These are phyloP conservation scores for Fusarium robinianum DNA, from an alignment of 2,329 filamentous ascomycete species.

Conservation along the genomic window DNA sequence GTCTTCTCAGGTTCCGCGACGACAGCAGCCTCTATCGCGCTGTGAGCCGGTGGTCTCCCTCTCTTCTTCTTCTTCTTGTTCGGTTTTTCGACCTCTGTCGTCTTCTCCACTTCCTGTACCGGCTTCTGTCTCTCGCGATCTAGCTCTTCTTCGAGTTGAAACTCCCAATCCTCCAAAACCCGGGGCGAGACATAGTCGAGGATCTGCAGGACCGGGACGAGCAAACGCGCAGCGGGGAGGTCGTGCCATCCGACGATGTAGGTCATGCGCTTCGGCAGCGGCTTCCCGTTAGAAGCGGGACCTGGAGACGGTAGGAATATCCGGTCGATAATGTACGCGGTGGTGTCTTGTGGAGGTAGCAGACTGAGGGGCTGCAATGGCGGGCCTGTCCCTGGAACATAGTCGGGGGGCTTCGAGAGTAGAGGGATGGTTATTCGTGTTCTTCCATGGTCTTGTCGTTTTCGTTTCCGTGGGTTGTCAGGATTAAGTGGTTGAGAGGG, in stretches of 20 bases:
- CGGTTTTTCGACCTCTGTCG: too few relatives aligned
- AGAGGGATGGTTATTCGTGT: slow-evolving; percentile 28
- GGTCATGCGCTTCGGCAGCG: slow-evolving; percentile 50
- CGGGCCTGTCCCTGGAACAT: slow-evolving; percentile 54
- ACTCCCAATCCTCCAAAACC: slow-evolving; percentile 62
- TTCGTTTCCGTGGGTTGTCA: slow-evolving; percentile 16
- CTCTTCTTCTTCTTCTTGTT: slow-evolving; percentile 24
- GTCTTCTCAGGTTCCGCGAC: slow-evolving; percentile 36
- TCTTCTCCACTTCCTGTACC: slow-evolving; percentile 33
- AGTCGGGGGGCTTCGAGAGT: slow-evolving; percentile 36
- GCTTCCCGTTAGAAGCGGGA: slow-evolving; percentile 41
- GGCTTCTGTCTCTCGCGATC: slow-evolving; percentile 45
- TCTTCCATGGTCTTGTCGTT: slow-evolving; percentile 10
- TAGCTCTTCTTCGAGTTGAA: slow-evolving; percentile 47
- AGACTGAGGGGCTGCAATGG: slow-evolving; percentile 53
- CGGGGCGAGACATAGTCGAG: slow-evolving; percentile 63
- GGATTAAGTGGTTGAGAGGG: slow-evolving; percentile 9
- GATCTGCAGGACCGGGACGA: slow-evolving; percentile 53
- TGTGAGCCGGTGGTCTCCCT: slow-evolving; percentile 39
- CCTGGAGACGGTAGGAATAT: slow-evolving; percentile 50
- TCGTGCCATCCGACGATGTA: slow-evolving; percentile 62
- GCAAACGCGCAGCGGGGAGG: slow-evolving; percentile 52
- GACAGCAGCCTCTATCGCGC: slow-evolving; percentile 40
- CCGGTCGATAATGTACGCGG: slow-evolving; percentile 61
- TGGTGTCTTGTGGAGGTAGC: slow-evolving; percentile 53